Evolutionary conservation across 768 basidiomycete genomes (phyloP).

Genomic region (Boletales sp.): DNA sequence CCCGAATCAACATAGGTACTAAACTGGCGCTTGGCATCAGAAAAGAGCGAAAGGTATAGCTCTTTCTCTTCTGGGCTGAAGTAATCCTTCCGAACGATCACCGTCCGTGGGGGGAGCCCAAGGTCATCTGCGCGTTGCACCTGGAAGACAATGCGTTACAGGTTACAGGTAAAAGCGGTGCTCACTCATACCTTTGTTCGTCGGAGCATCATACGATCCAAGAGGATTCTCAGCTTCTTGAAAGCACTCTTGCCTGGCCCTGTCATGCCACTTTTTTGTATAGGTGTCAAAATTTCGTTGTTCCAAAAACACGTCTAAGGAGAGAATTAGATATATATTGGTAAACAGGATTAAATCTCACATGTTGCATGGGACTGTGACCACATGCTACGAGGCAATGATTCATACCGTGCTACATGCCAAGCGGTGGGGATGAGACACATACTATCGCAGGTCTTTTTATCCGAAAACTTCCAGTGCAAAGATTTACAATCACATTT

Average conservation of each 20-base stretch:
- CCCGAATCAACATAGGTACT: slow-evolving; percentile 86
- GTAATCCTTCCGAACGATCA: slow-evolving; percentile 83
- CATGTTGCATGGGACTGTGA: slow-evolving; percentile 83
- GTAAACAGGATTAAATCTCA: slow-evolving; percentile 29
- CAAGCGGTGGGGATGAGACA: not conserved
- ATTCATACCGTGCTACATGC: not conserved
- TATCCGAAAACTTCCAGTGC: slow-evolving; percentile 91
- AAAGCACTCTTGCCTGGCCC: slow-evolving; percentile 82
- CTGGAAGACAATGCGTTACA: slow-evolving; percentile 33
- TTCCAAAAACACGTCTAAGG: slow-evolving; percentile 92
- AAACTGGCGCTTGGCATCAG: slow-evolving; percentile 90
- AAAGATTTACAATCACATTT: slow-evolving; percentile 90
- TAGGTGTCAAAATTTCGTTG: slow-evolving; percentile 92
- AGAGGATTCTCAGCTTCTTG: slow-evolving; percentile 84
- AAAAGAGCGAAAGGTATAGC: slow-evolving; percentile 85
- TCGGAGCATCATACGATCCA: slow-evolving; percentile 95
- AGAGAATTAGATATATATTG: slow-evolving; percentile 6
- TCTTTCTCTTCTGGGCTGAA: slow-evolving; percentile 98
- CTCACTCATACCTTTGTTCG: slow-evolving; percentile 62
- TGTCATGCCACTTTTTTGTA: slow-evolving; percentile 83
- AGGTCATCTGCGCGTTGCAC: slow-evolving; percentile 95
- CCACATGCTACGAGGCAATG: slow-evolving; percentile 57
- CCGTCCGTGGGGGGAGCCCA: slow-evolving; percentile 88
- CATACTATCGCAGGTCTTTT: slow-evolving; percentile 77
- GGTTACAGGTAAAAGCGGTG: not conserved